A percentile compares a stretch with the other conserved stretches of the same genome.
phyloP scores from a whole-genome alignment of 2,329 filamentous ascomycete genomes.

The Fusarium penzigii region DNA sequence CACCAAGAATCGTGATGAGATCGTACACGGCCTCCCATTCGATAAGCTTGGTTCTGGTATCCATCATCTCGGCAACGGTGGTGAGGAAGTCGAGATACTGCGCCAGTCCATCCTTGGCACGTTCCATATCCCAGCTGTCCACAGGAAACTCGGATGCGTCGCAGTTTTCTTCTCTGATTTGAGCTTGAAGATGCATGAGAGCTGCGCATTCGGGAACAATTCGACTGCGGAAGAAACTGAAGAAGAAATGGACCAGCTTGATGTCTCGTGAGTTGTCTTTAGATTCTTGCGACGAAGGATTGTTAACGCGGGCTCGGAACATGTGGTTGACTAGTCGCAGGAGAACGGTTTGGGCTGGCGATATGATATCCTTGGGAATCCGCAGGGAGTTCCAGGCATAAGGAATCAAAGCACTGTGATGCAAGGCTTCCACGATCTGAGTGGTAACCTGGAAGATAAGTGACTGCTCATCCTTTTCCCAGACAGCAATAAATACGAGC shows the following conservation, averaged over 20 bases:
- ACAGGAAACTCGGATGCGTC: conserved; percentile 88
- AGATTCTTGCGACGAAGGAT: conserved; percentile 43
- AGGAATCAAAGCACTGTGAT: conserved; percentile 85
- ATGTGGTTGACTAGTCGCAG: conserved; percentile 89
- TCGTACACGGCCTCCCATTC: conserved; percentile 93
- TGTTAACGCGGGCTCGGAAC: conserved; percentile 61
- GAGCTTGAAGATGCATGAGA: conserved; percentile 89
- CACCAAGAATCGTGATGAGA: conserved; percentile 81
- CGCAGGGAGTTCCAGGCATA: conserved; percentile 90
- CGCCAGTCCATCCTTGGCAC: conserved; percentile 90
- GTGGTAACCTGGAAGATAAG: conserved; percentile 96
- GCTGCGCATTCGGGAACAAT: conserved; percentile 94
- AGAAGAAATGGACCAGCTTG: conserved; percentile 81
- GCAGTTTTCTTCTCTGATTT: conserved; percentile 76
- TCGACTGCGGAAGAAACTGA: conserved; percentile 86
- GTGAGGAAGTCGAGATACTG: conserved; percentile 94
- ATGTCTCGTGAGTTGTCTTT: conserved; percentile 58
- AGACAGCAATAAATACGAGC: conserved; percentile 93
- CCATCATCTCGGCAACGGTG: conserved; percentile 81
- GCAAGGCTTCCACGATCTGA: conserved; percentile 90
- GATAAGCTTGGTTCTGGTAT: conserved; percentile 81
- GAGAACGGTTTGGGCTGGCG: conserved; percentile 89
- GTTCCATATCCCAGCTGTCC: conserved; percentile 96
- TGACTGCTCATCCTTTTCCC: conserved; percentile 91
- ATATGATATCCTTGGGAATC: conserved; percentile 94